Evolutionary conservation across 371 early-diverging fungal species (phyloP).

Genomic region (Actinomortierella wolfii): DNA sequence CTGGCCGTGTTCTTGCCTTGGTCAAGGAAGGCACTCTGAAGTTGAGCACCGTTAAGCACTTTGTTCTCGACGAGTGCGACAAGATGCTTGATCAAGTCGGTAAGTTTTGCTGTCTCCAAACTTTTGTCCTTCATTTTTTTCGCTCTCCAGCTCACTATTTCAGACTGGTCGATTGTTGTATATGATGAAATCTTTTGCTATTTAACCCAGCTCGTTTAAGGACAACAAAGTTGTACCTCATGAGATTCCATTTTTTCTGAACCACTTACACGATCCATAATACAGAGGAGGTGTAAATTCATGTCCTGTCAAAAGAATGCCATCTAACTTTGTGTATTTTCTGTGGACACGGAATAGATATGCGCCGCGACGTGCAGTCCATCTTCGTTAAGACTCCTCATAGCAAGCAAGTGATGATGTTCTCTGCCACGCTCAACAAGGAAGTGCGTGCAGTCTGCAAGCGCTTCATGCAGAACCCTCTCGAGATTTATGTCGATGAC

Average conservation of each 20-base stretch:
- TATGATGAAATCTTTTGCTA: slow-evolving; percentile 48
- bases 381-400: slow-evolving; percentile 95
- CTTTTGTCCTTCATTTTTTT: slow-evolving; percentile 2
- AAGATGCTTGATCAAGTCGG: slow-evolving; percentile 92
- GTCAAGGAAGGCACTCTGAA: slow-evolving; percentile 83
- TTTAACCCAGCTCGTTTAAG: slow-evolving; percentile 69
- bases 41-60: slow-evolving; percentile 87
- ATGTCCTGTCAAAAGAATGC: neutral
- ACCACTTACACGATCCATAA: neutral
- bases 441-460: slow-evolving; percentile 93
- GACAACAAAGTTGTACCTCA: slow-evolving; percentile 23
- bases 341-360: slow-evolving; percentile 62
- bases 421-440: slow-evolving; percentile 93
- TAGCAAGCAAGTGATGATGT: slow-evolving; percentile 99
- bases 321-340: neutral
- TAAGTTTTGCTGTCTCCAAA: slow-evolving; percentile 50
- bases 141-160: neutral
- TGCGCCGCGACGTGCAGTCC: slow-evolving; percentile 97
- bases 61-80: slow-evolving; percentile 99
- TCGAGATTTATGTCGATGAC: slow-evolving; percentile 98
- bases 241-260: slow-evolving; percentile 25
- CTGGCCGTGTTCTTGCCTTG: slow-evolving; percentile 95
- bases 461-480: slow-evolving; percentile 96
- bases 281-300: neutral
- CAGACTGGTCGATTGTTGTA: neutral